A percentile compares a stretch with the other conserved stretches of the same genome.
Conservation (phyloP, 495 filamentous ascomycete species). For the Hyaloscypha bicolor region DNA sequence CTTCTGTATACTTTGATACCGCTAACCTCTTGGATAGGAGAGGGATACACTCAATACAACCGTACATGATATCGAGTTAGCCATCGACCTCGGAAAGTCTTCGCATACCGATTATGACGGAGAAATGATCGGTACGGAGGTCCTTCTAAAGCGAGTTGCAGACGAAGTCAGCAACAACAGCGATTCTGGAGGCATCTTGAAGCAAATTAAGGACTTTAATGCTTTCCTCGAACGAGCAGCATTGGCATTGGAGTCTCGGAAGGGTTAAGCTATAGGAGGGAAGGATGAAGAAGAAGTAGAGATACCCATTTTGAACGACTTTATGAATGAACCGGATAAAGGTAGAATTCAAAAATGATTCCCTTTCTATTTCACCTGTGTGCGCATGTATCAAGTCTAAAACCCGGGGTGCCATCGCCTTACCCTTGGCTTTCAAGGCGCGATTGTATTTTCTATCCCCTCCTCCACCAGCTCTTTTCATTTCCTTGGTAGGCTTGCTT, state of each 20-base stretch:
- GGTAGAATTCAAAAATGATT: background rate
- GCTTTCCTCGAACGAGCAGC: constrained; percentile 56
- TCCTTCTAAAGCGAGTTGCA: constrained; percentile 49
- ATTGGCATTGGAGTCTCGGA: constrained; percentile 44
- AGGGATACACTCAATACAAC: constrained; percentile 50
- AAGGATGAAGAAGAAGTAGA: background rate
- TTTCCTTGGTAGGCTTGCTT: too few relatives aligned
- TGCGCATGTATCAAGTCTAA: too few relatives aligned
- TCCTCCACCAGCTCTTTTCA: too few relatives aligned
- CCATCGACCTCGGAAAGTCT: constrained; percentile 35
- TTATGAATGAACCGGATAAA: background rate
- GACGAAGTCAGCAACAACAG: constrained; percentile 46
- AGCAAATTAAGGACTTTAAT: constrained; percentile 58
- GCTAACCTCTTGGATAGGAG: constrained; percentile 34
- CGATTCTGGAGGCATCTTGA: constrained; percentile 49
- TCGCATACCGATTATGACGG: background rate
- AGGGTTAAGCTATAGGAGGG: constrained; percentile 11
- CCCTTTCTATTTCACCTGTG: background rate
- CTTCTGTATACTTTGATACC: background rate
- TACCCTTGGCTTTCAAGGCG: too few relatives aligned
- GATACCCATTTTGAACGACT: constrained; percentile 16
- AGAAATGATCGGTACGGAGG: constrained; percentile 47
- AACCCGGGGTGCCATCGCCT: too few relatives aligned
- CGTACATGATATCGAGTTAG: constrained; percentile 58
- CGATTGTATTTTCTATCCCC: too few relatives aligned